phyloP scores from a whole-genome alignment of 768 basidiomycete genomes.

The Rhodotorula sphaerocarpa region DNA sequence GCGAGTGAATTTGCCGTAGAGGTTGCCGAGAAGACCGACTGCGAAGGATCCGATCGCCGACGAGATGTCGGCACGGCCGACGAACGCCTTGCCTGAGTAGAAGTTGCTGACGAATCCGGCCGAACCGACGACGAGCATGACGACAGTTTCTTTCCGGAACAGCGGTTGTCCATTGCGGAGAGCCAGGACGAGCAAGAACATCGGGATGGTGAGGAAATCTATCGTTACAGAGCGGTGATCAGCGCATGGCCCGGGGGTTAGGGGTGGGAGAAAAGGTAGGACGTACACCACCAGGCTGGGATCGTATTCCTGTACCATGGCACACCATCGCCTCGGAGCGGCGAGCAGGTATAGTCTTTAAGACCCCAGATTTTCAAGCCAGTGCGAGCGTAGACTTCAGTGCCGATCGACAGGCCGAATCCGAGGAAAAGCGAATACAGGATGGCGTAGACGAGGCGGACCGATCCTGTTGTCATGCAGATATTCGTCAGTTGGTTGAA shows the following conservation, averaged over 20 bases:
- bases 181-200: slow-evolving; percentile 60
- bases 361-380: slow-evolving; percentile 46
- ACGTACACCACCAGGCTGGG: slow-evolving; percentile 62
- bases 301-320: slow-evolving; percentile 71
- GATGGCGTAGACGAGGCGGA: slow-evolving; percentile 60
- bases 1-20: slow-evolving; percentile 64
- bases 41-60: slow-evolving; percentile 73
- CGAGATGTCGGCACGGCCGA: slow-evolving; percentile 53
- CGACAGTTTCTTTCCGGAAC: slow-evolving; percentile 43
- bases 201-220: slow-evolving; percentile 66
- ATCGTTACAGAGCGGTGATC: no score
- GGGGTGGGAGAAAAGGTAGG: not conserved
- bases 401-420: slow-evolving; percentile 75
- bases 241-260: no score
- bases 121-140: slow-evolving; percentile 44
- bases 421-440: slow-evolving; percentile 55
- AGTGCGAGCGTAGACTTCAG: slow-evolving; percentile 57
- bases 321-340: slow-evolving; percentile 51
- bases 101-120: slow-evolving; percentile 71
- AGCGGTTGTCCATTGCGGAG: slow-evolving; percentile 52
- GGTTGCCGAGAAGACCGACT: slow-evolving; percentile 68
- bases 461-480: slow-evolving; percentile 45
- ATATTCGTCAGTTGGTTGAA: not conserved
- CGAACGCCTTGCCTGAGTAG: slow-evolving; percentile 49
- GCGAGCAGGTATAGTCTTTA: slow-evolving; percentile 55